These are phyloP conservation scores for Wickerhamomyces rabaulensis DNA, from an alignment of 805 yeast species.

Conservation along the genomic window DNA sequence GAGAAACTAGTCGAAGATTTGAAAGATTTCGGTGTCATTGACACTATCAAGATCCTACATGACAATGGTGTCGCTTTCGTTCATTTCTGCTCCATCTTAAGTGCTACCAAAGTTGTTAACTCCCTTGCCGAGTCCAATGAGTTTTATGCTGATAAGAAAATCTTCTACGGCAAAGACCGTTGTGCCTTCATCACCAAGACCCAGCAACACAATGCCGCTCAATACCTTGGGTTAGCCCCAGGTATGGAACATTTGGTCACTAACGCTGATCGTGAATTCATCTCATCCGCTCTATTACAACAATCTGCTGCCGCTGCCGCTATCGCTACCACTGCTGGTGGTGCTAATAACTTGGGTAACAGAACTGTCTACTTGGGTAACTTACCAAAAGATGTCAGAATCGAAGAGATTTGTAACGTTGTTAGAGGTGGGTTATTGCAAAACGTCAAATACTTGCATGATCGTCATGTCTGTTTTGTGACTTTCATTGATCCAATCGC, in stretches of 20 bases:
- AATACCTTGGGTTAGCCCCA: slow-evolving; percentile 85
- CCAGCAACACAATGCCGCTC: slow-evolving; percentile 96
- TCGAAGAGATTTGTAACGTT: slow-evolving; percentile 93
- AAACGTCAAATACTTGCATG: slow-evolving; percentile 71
- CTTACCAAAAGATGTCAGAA: slow-evolving; percentile 79
- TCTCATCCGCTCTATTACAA: slow-evolving; percentile 74
- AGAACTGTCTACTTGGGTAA: slow-evolving; percentile 90
- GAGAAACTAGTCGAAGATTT: slow-evolving; percentile 64
- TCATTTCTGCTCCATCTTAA: slow-evolving; percentile 79
- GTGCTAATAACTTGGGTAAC: slow-evolving; percentile 86
- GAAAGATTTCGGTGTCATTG: slow-evolving; percentile 73
- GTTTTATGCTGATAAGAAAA: slow-evolving; percentile 70
- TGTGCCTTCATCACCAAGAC: slow-evolving; percentile 92
- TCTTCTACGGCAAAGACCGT: slow-evolving; percentile 90
- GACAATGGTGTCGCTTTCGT: slow-evolving; percentile 87
- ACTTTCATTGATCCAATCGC: slow-evolving; percentile 96
- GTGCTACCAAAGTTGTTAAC: slow-evolving; percentile 84
- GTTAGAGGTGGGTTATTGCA: slow-evolving; percentile 94
- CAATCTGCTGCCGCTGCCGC: slow-evolving; percentile 98
- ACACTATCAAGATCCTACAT: slow-evolving; percentile 70
- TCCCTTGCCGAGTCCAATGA: slow-evolving; percentile 58
- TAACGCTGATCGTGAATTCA: slow-evolving; percentile 52
- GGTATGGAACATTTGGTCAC: slow-evolving; percentile 79
- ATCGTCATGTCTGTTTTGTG: slow-evolving; percentile 88
- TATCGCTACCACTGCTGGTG: slow-evolving; percentile 92